These are phyloP conservation scores for Cyclostephanos invisitatus DNA, from an alignment of 108 stramenopile species.

Conservation along the genomic window DNA sequence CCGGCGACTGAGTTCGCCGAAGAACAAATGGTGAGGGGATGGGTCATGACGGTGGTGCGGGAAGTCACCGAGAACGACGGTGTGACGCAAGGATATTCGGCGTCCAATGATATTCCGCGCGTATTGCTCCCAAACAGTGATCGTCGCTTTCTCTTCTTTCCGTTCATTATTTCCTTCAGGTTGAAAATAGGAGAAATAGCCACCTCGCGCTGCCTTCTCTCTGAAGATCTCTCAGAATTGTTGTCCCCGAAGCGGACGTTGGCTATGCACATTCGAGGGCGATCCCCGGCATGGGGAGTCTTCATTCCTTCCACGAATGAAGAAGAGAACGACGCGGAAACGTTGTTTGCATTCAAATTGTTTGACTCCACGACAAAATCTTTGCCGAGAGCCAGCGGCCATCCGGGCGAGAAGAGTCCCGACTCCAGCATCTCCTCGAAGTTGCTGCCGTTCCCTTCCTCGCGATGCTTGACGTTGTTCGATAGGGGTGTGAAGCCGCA, in stretches of 20 bases:
- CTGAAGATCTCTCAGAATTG: not conserved
- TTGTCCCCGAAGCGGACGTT: constrained; percentile 46
- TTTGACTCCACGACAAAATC: constrained; percentile 27
- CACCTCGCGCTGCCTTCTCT: constrained; percentile 38
- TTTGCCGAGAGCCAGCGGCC: constrained; percentile 21
- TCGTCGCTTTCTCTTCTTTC: constrained; percentile 32
- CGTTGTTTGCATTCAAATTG: constrained; percentile 1
- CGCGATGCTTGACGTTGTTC: constrained; percentile 14
- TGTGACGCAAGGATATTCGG: constrained; percentile 22
- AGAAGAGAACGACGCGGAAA: constrained; percentile 16
- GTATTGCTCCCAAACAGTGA: constrained; percentile 18
- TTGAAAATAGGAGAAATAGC: constrained; percentile 41
- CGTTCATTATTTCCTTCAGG: constrained; percentile 5
- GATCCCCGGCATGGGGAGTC: constrained; percentile 44
- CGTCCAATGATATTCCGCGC: not conserved
- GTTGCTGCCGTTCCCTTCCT: not conserved
- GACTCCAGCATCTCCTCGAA: constrained; percentile 30
- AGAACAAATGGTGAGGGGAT: constrained; percentile 44
- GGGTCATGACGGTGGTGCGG: constrained; percentile 32
- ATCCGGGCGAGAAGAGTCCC: constrained; percentile 32
- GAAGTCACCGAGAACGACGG: constrained; percentile 42
- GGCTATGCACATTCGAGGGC: constrained; percentile 42
- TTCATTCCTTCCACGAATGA: constrained; percentile 28
- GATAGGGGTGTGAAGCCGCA: constrained; percentile 44
- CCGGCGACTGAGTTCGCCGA: constrained; percentile 23